phyloP scores from a whole-genome alignment of 1,284 basidiomycete species.

The Ustilago xerochloae region DNA sequence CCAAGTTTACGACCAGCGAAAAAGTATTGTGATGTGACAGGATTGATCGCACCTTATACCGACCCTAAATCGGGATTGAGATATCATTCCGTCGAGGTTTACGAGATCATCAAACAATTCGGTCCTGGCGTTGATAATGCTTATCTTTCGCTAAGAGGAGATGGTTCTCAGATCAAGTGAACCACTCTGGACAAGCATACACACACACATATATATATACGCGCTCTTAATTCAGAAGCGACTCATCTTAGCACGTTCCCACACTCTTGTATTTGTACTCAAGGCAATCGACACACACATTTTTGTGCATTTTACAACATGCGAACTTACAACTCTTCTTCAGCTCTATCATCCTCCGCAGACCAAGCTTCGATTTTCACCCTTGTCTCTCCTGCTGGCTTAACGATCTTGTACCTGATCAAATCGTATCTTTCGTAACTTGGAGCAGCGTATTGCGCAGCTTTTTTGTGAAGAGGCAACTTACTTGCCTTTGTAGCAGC shows the following conservation, averaged over 20 bases:
- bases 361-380: constrained; percentile 53
- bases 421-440: constrained; percentile 57
- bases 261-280: constrained; percentile 5
- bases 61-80: constrained; percentile 83
- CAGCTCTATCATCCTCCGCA: constrained; percentile 14
- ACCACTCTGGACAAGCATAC: too few relatives aligned
- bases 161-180: constrained; percentile 59
- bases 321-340: background rate
- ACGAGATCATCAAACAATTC: constrained; percentile 81
- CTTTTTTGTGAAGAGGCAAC: constrained; percentile 48
- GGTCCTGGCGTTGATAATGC: constrained; percentile 65
- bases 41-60: constrained; percentile 84
- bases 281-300: background rate
- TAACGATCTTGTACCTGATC: constrained; percentile 49
- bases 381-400: constrained; percentile 21
- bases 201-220: background rate
- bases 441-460: constrained; percentile 35
- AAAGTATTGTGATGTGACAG: constrained; percentile 87
- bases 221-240: background rate
- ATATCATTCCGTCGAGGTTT: constrained; percentile 86
- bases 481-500: constrained; percentile 40
- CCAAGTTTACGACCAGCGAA: constrained; percentile 81
- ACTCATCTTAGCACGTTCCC: background rate
- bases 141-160: constrained; percentile 62
- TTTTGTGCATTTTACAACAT: background rate